Percentiles rank a stretch among this genome's conserved stretches.
phyloP scores from a whole-genome alignment of 352 stramenopile species.

The Phytopythium cucurbitacearum region DNA sequence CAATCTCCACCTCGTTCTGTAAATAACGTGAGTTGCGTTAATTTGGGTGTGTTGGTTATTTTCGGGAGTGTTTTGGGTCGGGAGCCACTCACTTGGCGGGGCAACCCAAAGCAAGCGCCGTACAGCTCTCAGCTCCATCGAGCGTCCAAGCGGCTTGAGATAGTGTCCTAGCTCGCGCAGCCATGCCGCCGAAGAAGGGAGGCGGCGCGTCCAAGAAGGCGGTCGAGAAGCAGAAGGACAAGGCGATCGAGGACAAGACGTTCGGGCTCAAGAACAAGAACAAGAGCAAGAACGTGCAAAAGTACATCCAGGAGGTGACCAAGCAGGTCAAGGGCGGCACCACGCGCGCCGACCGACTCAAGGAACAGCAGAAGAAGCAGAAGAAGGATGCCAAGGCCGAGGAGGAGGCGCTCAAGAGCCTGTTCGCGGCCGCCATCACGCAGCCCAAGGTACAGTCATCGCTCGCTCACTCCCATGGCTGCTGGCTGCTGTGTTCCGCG shows the following conservation, averaged over 20 bases:
- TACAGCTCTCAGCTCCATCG: neutral
- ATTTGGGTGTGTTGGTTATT: neutral
- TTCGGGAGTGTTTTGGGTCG: neutral
- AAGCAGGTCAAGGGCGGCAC: constrained; percentile 87
- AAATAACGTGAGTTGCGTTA: no score
- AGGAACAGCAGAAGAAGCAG: constrained; percentile 64
- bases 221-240: constrained; percentile 90
- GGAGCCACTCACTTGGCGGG: neutral
- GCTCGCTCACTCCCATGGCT: no score
- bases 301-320: constrained; percentile 88
- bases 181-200: constrained; percentile 80
- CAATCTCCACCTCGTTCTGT: no score
- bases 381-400: constrained; percentile 86
- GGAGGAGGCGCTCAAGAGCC: constrained; percentile 77
- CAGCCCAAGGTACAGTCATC: constrained; percentile 71
- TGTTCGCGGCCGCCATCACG: constrained; percentile 84
- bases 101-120: neutral
- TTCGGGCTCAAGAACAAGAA: constrained; percentile 99
- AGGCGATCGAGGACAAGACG: constrained; percentile 97
- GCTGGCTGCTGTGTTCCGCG: no score
- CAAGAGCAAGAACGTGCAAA: constrained; percentile 96
- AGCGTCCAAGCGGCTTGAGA: neutral
- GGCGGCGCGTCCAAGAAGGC: constrained; percentile 78
- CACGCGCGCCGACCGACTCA: constrained; percentile 71
- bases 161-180: neutral